A percentile compares a stretch with the other conserved stretches of the same genome.
These are phyloP conservation scores for Echria macrotheca DNA, from an alignment of 495 filamentous ascomycete genomes.

Conservation along the genomic window DNA sequence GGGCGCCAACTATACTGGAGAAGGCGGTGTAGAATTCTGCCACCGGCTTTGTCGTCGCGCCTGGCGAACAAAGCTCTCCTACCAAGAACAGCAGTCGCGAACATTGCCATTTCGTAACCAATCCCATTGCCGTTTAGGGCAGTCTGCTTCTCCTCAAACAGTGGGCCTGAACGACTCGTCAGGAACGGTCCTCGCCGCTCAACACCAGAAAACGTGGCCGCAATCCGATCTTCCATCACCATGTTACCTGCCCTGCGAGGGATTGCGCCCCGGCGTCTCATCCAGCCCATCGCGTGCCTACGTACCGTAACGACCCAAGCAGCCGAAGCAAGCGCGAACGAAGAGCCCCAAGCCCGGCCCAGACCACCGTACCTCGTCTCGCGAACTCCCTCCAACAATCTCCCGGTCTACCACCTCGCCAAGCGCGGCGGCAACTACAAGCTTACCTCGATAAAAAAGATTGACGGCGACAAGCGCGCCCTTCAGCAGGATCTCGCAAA, in stretches of 20 bases:
- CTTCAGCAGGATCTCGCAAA: conserved; percentile 46
- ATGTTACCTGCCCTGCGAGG: neutral
- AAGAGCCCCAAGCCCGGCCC: neutral
- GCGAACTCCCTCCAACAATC: conserved; percentile 63
- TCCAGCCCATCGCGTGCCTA: neutral
- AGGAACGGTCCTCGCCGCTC: too few relatives aligned
- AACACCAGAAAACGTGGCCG: too few relatives aligned
- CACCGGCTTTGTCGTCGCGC: too few relatives aligned
- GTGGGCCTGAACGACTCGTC: too few relatives aligned
- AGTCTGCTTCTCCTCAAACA: too few relatives aligned
- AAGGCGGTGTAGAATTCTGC: conserved; percentile 5
- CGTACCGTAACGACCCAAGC: neutral
- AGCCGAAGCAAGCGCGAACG: neutral
- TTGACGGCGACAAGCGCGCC: conserved; percentile 61
- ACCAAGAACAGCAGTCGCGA: too few relatives aligned
- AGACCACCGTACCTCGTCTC: conserved; percentile 61
- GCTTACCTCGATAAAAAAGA: conserved; percentile 69
- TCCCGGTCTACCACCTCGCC: conserved; percentile 70
- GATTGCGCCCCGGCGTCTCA: conserved; percentile 1
- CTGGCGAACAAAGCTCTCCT: too few relatives aligned
- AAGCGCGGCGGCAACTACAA: conserved; percentile 75
- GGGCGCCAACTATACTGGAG: too few relatives aligned
- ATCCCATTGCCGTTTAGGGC: too few relatives aligned
- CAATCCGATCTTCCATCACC: neutral
- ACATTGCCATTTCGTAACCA: too few relatives aligned